Percentiles rank a stretch among this genome's conserved stretches.
Conservation (phyloP, 306 rosid genomes). For the Canavalia gladiata region DNA sequence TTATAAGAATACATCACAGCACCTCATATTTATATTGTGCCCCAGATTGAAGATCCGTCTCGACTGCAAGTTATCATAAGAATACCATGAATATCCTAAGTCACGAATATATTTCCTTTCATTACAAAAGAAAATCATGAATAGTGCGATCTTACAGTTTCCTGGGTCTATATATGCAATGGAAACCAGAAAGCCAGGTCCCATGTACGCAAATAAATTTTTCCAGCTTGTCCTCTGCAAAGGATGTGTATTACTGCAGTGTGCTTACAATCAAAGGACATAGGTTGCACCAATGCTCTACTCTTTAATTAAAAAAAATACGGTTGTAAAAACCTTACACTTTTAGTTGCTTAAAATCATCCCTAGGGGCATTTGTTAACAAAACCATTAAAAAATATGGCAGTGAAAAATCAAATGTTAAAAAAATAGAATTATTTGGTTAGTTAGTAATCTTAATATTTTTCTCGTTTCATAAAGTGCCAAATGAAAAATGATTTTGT, state of each 20-base stretch:
- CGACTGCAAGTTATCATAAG: constrained; percentile 67
- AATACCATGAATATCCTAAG: constrained; percentile 36
- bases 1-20: constrained; percentile 27
- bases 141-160: constrained; percentile 75
- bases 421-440: background rate
- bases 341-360: background rate
- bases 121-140: constrained; percentile 38
- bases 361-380: background rate
- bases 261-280: constrained; percentile 23
- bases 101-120: constrained; percentile 19
- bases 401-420: background rate
- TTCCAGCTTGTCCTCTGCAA: constrained; percentile 93
- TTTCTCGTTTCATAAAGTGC: background rate
- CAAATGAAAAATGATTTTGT: constrained; percentile 1
- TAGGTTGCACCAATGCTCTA: background rate
- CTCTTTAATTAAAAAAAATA: background rate
- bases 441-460: background rate
- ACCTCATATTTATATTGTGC: constrained; percentile 94
- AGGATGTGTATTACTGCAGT: constrained; percentile 11
- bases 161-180: constrained; percentile 99
- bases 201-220: constrained; percentile 92
- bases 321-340: background rate
- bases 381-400: background rate
- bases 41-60: constrained; percentile 95
- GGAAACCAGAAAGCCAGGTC: constrained; percentile 98